Evolutionary conservation across 2,329 filamentous ascomycete genomes (phyloP).

Genomic region (Pseudogymnoascus sp.): DNA sequence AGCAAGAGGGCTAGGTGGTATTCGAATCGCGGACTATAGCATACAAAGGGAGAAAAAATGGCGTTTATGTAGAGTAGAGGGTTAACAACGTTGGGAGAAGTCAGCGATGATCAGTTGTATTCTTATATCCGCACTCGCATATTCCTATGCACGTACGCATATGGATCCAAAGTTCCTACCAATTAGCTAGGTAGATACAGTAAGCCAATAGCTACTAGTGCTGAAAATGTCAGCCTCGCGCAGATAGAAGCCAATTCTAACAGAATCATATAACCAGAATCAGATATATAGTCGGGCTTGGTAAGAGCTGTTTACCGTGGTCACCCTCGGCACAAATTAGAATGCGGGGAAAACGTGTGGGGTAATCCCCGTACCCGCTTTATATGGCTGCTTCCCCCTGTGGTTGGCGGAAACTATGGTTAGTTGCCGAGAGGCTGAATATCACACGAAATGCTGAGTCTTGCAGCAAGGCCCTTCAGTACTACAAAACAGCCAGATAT

Average conservation of each 20-base stretch:
- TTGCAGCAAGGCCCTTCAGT: background rate
- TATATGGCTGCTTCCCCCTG: background rate
- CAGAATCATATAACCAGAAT: slow-evolving; percentile 5
- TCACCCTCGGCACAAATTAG: background rate
- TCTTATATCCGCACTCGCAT: slow-evolving; percentile 1
- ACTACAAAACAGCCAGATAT: background rate
- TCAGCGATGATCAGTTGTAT: background rate
- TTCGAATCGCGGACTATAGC: background rate
- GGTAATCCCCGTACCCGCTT: background rate
- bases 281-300: background rate
- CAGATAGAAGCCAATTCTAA: background rate
- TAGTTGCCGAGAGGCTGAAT: background rate
- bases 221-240: background rate
- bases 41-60: background rate
- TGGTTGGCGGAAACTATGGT: background rate
- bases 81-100: background rate
- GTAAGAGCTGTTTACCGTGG: background rate
- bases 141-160: background rate
- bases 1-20: background rate
- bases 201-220: background rate
- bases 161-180: background rate
- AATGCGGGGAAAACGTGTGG: background rate
- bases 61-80: background rate
- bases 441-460: background rate
- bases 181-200: background rate